These are phyloP conservation scores for Dacryopinax primogenitus DNA, from an alignment of 768 basidiomycete species.

Conservation along the genomic window DNA sequence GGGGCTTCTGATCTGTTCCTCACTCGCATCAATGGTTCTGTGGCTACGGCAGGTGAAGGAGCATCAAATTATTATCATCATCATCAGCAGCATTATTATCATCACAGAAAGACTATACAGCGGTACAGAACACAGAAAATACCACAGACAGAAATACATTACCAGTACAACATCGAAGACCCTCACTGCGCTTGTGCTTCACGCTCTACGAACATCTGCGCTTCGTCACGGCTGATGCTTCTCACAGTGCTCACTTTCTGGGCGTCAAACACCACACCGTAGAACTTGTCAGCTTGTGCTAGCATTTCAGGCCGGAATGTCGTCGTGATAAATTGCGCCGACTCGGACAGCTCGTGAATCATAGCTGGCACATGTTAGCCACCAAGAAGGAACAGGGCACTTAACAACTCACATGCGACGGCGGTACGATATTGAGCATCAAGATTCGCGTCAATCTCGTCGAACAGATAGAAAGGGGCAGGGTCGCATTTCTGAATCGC, in stretches of 20 bases:
- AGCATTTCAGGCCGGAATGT: conserved; percentile 98
- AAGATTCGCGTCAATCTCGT: conserved; percentile 98
- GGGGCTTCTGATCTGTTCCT: too few species aligned
- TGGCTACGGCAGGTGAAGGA: too few species aligned
- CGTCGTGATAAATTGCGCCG: conserved; percentile 94
- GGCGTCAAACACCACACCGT: conserved; percentile 91
- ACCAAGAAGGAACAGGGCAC: not conserved
- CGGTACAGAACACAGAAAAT: not conserved
- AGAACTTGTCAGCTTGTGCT: conserved; percentile 89
- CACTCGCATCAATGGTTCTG: too few species aligned
- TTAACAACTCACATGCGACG: conserved; percentile 62
- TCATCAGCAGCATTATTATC: too few species aligned
- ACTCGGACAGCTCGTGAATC: conserved; percentile 80
- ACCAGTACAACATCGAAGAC: not conserved
- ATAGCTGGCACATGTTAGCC: conserved; percentile 42
- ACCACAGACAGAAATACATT: not conserved
- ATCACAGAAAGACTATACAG: too few species aligned
- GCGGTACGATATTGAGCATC: conserved; percentile 97
- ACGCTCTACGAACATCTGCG: conserved; percentile 80
- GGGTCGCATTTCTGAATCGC: conserved; percentile 99
- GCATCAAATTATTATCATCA: too few species aligned
- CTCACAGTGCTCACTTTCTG: conserved; percentile 88
- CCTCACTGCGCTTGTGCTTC: conserved; percentile 18
- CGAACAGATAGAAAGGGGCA: conserved; percentile 98
- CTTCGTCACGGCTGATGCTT: conserved; percentile 77